Conservation (phyloP, 2,329 filamentous ascomycete genomes). For the Fusarium napiforme region DNA sequence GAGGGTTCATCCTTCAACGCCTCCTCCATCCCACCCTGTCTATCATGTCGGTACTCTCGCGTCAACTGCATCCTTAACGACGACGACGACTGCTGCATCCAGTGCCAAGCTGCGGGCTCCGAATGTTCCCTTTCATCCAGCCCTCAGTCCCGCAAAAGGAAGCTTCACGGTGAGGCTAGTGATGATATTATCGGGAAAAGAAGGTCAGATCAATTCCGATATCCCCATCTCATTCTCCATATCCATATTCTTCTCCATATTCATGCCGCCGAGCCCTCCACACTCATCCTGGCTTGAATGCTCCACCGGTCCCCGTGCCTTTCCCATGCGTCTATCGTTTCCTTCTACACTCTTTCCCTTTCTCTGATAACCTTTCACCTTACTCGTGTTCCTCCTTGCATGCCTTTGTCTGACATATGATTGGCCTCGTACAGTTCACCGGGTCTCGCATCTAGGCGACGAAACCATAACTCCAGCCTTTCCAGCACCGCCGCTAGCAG, state of each 20-base stretch:
- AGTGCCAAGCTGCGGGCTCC: conserved; percentile 81
- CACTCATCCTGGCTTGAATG: conserved; percentile 31
- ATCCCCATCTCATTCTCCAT: conserved; percentile 18
- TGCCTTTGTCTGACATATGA: conserved; percentile 58
- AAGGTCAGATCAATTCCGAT: conserved; percentile 65
- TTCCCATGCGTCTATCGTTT: conserved; percentile 35
- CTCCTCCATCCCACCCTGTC: conserved; percentile 68
- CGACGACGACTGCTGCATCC: conserved; percentile 78
- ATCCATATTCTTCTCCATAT: conserved; percentile 26
- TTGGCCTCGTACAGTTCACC: conserved; percentile 65
- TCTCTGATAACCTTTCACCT: conserved; percentile 35
- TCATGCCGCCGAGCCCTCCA: conserved; percentile 28
- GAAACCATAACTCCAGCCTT: conserved; percentile 66
- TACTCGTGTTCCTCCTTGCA: conserved; percentile 36
- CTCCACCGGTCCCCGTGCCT: conserved; percentile 30
- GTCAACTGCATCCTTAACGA: conserved; percentile 79
- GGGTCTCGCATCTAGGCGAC: conserved; percentile 61
- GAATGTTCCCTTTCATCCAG: conserved; percentile 83
- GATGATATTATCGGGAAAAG: conserved; percentile 73
- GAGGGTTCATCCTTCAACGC: conserved; percentile 58
- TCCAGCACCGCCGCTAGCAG: conserved; percentile 71
- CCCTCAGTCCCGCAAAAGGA: conserved; percentile 82
- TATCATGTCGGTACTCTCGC: conserved; percentile 79
- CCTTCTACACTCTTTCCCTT: conserved; percentile 31
- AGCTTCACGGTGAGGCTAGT: conserved; percentile 72